Percentiles rank a stretch among this genome's conserved stretches.
Conservation (phyloP, 2,329 filamentous ascomycete genomes). For the Chaetothyriales sp. region DNA sequence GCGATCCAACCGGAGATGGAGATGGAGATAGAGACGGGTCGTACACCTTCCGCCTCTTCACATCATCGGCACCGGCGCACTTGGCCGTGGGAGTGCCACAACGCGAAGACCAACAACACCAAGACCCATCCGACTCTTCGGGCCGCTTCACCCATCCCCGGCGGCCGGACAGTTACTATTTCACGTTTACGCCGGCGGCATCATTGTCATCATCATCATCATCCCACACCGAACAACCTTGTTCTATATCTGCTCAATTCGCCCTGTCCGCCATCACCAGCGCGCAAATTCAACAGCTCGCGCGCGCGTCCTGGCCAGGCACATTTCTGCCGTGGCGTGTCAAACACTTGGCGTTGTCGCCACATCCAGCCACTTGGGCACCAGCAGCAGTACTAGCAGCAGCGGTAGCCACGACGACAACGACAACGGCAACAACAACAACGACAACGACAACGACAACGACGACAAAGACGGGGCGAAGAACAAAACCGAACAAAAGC, state of each 20-base stretch:
- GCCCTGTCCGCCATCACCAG: constrained; percentile 7
- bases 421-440: not conserved
- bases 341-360: constrained; percentile 2
- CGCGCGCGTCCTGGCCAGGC: constrained; percentile 12
- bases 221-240: constrained; percentile 8
- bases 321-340: constrained; percentile 13
- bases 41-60: not conserved
- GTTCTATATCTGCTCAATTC: constrained; percentile 9
- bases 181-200: not conserved
- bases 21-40: not conserved
- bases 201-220: too few relatives aligned
- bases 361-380: not conserved
- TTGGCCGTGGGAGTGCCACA: not conserved
- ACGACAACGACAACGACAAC: not conserved
- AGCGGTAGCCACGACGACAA: not conserved
- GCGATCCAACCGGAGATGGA: not conserved
- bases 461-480: not conserved
- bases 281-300: constrained; percentile 4
- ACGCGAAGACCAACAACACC: not conserved
- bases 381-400: not conserved
- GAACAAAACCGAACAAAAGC: constrained; percentile 13
- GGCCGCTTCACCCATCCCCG: not conserved
- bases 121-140: too few relatives aligned
- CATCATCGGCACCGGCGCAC: not conserved
- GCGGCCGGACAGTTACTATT: not conserved